Evolutionary conservation across 2,329 filamentous ascomycete genomes (phyloP), one percentile per base, ranked within the genome.

Genomic region (Neofusicoccum cordaticola): DNA sequence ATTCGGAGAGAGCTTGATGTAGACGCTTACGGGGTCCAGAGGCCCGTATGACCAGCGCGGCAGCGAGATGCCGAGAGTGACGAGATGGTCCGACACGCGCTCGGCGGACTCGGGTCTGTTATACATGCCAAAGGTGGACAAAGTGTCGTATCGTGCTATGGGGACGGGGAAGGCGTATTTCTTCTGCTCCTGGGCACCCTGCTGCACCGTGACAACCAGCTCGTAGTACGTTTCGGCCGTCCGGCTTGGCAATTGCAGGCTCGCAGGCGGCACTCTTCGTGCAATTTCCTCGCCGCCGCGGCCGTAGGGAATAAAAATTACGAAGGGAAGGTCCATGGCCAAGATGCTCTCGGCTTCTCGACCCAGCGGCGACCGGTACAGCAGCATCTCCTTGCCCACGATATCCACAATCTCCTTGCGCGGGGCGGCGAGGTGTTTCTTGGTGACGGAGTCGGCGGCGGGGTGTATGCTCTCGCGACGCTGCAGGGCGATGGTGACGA

Each of bases 111-210:
- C 94, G 15, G 93, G 94, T 63, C 93, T 90, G 79, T 98, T 98
- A 82, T 98, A 99, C 95, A 98, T 98, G 78, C 95, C 95, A 80
- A 99, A 99, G 1, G 95, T 98, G 47, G 93, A 97, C 56, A 99
- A 83, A 1, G 94, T 99, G 77, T 99, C 95, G 81, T 98, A 99
- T 74, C 95, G 86, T 69, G 92, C 88, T 70, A 99, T 87, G 1
- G 94, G 94, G 44, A 98, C 90, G 1, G 95, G 92, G 71, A 97
- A 97, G 4, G 88, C 83, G 78, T 96, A 95, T 79, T 96, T 96
- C 78, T 91, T 92, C 79, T 97, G 92, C 67, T 91, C 88, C 71
- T 88, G 87, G 70, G 90, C 89, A 2, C 93, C 92, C 78, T 98
- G 94, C 74, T 98, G 94, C 22, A 99, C 90, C 60, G 90, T 96